Evolutionary conservation across 1,284 basidiomycete genomes (phyloP), one percentile per base, ranked within the genome.

Genomic region (Melampsora larici-populina): DNA sequence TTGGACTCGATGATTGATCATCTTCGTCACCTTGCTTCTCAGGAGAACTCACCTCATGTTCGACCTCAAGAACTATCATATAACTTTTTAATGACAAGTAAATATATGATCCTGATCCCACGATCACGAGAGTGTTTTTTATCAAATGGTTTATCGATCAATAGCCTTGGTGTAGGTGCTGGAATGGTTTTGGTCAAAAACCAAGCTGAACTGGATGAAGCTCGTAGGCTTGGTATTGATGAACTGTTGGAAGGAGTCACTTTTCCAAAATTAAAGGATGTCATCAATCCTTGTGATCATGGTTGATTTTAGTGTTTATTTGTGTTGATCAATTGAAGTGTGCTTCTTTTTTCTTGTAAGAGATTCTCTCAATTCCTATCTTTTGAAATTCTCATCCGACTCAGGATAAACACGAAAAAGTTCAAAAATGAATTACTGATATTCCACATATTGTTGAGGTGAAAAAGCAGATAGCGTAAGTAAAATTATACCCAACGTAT

Each of bases 1-100:
- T 78, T 82, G 65, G 81, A 82, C 75, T 72, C 80, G 26, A 75
- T 81, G 78, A 81, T 81, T 70, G 80, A 81, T 67, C 81, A 81
- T 75, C 72, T 81, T 17, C 80, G 81, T 8, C 78, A 80, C 8
- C 76, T 80, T 7, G 64, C 51, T n/a, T 40, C 36, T 18, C 18
- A 31, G 18, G 21, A 58, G 33, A 43, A 60, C 46, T 29, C 26
- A 6, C 8, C 68, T 17, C 49, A 51, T 18, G 36, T 79, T 66
- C 76, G 78, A 40, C 63, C 79, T n/a, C 79, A 76, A 13, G 66
- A 71, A 46, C 64, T 82, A n/a, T 80, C 80, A 51, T 82, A 82
- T 79, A 82, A 81, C 69, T 68, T 82, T 70, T 60, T 82, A 67
- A 79, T 82, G 46, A 81, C 81, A 9, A 67, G 55, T 15, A 21